These are phyloP conservation scores for Trametes hirsuta DNA, from an alignment of 1,284 basidiomycete genomes.

Conservation along the genomic window DNA sequence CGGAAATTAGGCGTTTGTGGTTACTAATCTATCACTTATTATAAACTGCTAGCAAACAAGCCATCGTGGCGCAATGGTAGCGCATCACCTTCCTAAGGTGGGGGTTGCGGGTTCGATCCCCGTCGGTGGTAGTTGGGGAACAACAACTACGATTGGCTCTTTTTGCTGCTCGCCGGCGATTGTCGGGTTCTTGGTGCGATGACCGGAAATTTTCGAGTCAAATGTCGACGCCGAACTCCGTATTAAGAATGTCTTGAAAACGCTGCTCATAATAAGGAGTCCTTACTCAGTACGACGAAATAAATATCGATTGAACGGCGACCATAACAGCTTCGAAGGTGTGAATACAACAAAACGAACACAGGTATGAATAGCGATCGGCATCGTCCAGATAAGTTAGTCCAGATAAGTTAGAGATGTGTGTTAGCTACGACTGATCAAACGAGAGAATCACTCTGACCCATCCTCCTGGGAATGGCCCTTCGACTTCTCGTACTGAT, in stretches of 20 bases:
- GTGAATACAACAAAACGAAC: neutral
- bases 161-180: neutral
- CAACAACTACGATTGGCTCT: conserved; percentile 7
- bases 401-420: neutral
- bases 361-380: no score
- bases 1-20: neutral
- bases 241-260: no score
- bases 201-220: no score
- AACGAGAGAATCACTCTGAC: conserved; percentile 21
- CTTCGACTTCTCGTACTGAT: conserved; percentile 53
- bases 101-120: conserved; percentile 35
- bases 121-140: conserved; percentile 29
- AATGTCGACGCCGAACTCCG: no score
- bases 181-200: neutral
- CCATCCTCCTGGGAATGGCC: conserved; percentile 35
- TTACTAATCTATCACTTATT: no score
- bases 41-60: neutral
- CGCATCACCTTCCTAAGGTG: conserved; percentile 35
- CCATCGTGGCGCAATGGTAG: conserved; percentile 35
- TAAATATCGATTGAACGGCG: neutral
- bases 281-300: neutral
- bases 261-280: neutral
- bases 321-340: neutral
- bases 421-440: neutral
- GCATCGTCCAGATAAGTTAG: neutral